Percentiles rank a stretch among this genome's conserved stretches.
These are phyloP conservation scores for Volvariella surrecta DNA, from an alignment of 1,284 basidiomycete species.

Conservation along the genomic window DNA sequence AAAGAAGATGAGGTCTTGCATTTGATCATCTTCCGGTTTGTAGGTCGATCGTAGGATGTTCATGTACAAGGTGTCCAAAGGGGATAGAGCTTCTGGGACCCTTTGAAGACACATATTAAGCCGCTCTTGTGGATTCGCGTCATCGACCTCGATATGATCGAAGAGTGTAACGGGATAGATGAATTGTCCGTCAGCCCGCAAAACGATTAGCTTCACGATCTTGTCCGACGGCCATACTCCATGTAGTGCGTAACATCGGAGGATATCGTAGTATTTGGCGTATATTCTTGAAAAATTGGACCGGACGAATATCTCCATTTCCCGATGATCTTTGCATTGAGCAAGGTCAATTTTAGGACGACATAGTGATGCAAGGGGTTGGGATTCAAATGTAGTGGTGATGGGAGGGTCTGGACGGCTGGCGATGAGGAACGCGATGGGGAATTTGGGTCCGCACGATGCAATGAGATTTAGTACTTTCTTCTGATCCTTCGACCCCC, in stretches of 20 bases:
- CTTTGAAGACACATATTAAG: no score
- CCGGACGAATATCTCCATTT: no score
- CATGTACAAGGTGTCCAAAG: no score
- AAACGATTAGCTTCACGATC: constrained; percentile 9
- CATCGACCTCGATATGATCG: constrained; percentile 9
- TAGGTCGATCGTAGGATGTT: no score
- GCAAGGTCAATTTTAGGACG: no score
- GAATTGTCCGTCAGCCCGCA: constrained; percentile 10
- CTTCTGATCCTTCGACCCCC: background rate
- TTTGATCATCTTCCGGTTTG: no score
- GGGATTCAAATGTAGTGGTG: background rate
- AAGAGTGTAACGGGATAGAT: constrained; percentile 10
- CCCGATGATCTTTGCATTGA: no score
- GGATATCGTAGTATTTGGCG: background rate
- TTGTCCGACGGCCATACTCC: constrained; percentile 10
- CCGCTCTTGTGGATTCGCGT: background rate
- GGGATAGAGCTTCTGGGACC: no score
- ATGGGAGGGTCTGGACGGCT: background rate
- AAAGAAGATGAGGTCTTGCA: no score
- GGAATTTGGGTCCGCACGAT: background rate
- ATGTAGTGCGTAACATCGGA: background rate
- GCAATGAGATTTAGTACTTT: background rate
- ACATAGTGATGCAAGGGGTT: no score
- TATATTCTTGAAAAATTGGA: no score
- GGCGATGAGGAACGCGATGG: background rate